Evolutionary conservation across 768 basidiomycete species (phyloP), one percentile per base, ranked within the genome.

Genomic region (Serendipita sp.): DNA sequence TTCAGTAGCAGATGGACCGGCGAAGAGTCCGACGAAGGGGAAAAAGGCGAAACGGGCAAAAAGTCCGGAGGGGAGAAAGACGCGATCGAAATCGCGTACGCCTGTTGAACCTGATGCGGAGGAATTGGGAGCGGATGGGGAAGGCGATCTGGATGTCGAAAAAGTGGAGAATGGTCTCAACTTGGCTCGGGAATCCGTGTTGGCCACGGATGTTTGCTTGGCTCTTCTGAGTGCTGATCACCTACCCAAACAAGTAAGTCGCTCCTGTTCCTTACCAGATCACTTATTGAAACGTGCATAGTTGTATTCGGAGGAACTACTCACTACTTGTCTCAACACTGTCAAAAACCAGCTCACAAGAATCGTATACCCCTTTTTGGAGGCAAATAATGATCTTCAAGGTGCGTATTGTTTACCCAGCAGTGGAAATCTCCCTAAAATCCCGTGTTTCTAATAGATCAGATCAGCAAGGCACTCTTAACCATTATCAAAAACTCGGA

Each of bases 261-360:
- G 53, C 11, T 64, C 65, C 15, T 8, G 24, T 37, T 32, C 16
- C 11, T 56, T 56, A 35, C 45, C 65, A 28, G 37, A 13, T 7
- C 35, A 32, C 35, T 64, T 5, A 37, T 0, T 24, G 24, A 24
- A 24, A 24, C 38, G 10, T 54, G 3, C 38, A 4, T 70, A 94
- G 88, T 76, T 97, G 7, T 95, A 95, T 73, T 96, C 95, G 0
- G 92, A 97, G 72, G 96, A 99, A 71, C 78, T 93, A 10, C 90
- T 99, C 67, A 85, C 85, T 0, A 77, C 81, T 0, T 91, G 92
- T 74, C 77, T 97, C 16, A 77, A 75, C 47, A 78, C 86, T 0
- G 79, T 92, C 67, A 93, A 94, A 72, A 88, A 86, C 67, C 86
- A 86, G 65, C 81, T 96, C 35, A 83, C 83, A 0, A 83, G 83